Evolutionary conservation across 148 eudicot species (phyloP).

Genomic region (Drosera capensis): DNA sequence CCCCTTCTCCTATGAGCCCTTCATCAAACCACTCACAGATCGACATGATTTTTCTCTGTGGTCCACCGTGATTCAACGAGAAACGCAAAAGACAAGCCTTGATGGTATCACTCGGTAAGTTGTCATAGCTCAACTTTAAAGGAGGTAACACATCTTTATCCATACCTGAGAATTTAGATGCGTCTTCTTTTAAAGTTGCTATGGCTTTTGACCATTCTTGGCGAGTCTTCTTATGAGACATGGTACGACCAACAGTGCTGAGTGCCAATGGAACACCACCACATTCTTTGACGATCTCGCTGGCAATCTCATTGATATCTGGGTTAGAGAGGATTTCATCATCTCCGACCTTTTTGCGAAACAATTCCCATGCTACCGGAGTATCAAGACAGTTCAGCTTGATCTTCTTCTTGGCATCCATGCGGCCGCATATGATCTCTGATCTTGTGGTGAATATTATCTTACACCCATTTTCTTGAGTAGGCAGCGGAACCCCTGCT

Average conservation of each 20-base stretch:
- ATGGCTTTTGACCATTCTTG: constrained; percentile 29
- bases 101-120: constrained; percentile 10
- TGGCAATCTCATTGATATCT: constrained; percentile 11
- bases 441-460: constrained; percentile 30
- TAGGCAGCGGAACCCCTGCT: constrained; percentile 28
- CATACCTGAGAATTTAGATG: constrained; percentile 32
- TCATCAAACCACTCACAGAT: constrained; percentile 29
- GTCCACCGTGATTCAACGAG: constrained; percentile 21
- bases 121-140: constrained; percentile 26
- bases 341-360: constrained; percentile 20
- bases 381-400: constrained; percentile 20
- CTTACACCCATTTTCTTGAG: constrained; percentile 20
- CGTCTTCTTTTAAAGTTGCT: constrained; percentile 17
- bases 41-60: constrained; percentile 23
- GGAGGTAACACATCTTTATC: constrained; percentile 3
- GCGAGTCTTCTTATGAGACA: constrained; percentile 22
- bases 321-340: constrained; percentile 2
- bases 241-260: constrained; percentile 29
- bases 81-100: constrained; percentile 25
- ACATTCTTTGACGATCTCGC: constrained; percentile 19
- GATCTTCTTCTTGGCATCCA: constrained; percentile 33
- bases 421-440: constrained; percentile 22
- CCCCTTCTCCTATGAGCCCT: constrained; percentile 15
- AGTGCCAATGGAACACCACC: constrained; percentile 39
- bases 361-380: constrained; percentile 24